Base-by-base conservation (phyloP, 2,329 filamentous ascomycete genomes). In the Colletotrichum viniferum region DNA sequence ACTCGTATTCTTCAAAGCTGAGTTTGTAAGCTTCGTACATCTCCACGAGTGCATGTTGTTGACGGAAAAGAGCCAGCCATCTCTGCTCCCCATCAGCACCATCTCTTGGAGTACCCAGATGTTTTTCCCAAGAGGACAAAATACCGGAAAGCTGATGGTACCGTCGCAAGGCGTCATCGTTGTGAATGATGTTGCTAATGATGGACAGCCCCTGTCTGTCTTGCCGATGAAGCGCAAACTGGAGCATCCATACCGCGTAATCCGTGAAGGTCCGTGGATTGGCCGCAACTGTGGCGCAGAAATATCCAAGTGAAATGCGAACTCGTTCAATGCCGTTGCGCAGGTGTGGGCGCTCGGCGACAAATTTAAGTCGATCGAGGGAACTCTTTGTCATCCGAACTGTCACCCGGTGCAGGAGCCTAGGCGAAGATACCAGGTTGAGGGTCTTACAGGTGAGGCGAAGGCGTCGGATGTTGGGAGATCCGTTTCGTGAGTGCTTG, bases 361-460 rank as follows among this genome's bases (percentile, higher is more conserved):
- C 1, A 0, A 0, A 48, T 48, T n/a, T 0, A 0, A 48, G 0
- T 48, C 38, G 38, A 48, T n/a, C 38, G 0, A 48, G 0, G 0
- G 38, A 48, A 48, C 38, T 48, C 38, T 48, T 48, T 1, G 38
- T 48, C 38, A 48, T 48, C 9, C 1, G 18, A 10, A 48, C 38
- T 1, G 38, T 48, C 38, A 48, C 38, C 0, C 38, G 0, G 5
- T 48, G 38, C 38, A 48, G 38, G 18, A 48, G 38, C 2, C 0
- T 0, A 7, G 38, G 38, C 9, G 38, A 48, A n/a, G 38, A 12
- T 12, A n/a, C 38, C 0, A 6, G 0, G 38, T 48, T 48, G 5
- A 48, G 38, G 38, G 38, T 12, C 5, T 12, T 0, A 21, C 38
- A 48, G 18, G 38, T 48, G 38, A 48, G 38, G 3, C 38, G 38